Evolutionary conservation across 306 rosid genomes (phyloP).

Genomic region (Sicyos edulis): DNA sequence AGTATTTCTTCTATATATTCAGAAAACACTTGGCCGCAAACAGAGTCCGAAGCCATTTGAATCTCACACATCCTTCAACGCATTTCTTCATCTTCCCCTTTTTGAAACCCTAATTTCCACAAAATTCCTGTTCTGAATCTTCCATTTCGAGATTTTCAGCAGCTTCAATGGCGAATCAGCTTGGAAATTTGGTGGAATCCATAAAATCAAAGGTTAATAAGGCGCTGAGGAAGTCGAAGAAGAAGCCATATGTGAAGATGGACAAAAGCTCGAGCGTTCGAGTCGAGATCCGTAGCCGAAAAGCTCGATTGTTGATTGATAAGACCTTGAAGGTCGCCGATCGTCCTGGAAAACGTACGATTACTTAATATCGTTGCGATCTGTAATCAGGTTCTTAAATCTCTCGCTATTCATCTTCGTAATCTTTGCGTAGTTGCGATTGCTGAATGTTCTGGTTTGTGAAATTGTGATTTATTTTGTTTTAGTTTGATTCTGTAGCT

Average conservation of each 20-base stretch:
- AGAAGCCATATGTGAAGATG: constrained; percentile 72
- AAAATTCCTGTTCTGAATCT: neutral
- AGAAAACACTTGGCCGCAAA: neutral
- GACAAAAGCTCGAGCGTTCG: constrained; percentile 86
- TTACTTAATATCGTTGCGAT: constrained; percentile 16
- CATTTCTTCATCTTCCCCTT: neutral
- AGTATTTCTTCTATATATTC: neutral
- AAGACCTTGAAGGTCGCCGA: constrained; percentile 82
- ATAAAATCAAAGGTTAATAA: constrained; percentile 67
- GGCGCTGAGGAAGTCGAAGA: constrained; percentile 49
- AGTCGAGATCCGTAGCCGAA: constrained; percentile 91
- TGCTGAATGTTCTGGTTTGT: neutral
- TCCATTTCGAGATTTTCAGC: neutral
- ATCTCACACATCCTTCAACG: neutral
- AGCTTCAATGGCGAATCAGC: constrained; percentile 45
- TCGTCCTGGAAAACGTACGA: constrained; percentile 35
- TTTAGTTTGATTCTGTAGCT: constrained; percentile 26
- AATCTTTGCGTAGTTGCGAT: neutral
- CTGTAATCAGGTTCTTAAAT: neutral
- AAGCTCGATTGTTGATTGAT: constrained; percentile 72
- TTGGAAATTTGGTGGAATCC: constrained; percentile 61
- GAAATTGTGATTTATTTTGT: neutral
- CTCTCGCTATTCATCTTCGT: neutral
- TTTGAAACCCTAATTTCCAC: constrained; percentile 8
- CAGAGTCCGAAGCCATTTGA: neutral